Evolutionary conservation across 192 early-diverging fungal species (phyloP).

Genomic region (Backusella psychrophila): DNA sequence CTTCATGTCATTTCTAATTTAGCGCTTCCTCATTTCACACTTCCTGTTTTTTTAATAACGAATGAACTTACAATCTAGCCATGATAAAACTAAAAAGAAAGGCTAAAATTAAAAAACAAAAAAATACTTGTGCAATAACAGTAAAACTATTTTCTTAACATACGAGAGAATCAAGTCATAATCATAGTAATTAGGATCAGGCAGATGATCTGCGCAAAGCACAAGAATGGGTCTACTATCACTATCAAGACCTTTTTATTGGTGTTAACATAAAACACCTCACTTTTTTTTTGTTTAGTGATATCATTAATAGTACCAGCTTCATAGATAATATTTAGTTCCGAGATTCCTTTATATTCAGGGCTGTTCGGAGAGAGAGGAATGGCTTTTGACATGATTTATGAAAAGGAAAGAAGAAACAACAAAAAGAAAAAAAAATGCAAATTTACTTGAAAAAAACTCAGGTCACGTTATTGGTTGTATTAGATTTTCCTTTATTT

Average conservation of each 20-base stretch:
- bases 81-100: slow-evolving; percentile 26
- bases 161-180: slow-evolving; percentile 86
- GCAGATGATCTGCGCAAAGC: slow-evolving; percentile 82
- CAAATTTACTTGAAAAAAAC: not conserved
- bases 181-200: slow-evolving; percentile 75
- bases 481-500: too few relatives aligned
- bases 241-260: slow-evolving; percentile 71
- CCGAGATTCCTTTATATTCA: slow-evolving; percentile 36
- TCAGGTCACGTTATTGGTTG: not conserved
- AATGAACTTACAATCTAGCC: slow-evolving; percentile 35
- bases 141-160: not conserved
- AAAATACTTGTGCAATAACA: not conserved
- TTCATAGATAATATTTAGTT: slow-evolving; percentile 39
- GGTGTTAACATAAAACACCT: not conserved
- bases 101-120: not conserved
- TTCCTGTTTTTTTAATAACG: not conserved
- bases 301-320: slow-evolving; percentile 24
- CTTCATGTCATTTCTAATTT: slow-evolving; percentile 41
- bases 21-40: not conserved
- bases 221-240: slow-evolving; percentile 82
- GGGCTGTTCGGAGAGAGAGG: slow-evolving; percentile 48
- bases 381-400: slow-evolving; percentile 7
- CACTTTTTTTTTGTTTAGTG: not conserved
- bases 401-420: not conserved
- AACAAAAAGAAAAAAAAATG: not conserved